Evolutionary conservation across 78 protist genomes (phyloP), one percentile per base, ranked within the genome.

Genomic region (Dictyostelium brefeldianum): DNA sequence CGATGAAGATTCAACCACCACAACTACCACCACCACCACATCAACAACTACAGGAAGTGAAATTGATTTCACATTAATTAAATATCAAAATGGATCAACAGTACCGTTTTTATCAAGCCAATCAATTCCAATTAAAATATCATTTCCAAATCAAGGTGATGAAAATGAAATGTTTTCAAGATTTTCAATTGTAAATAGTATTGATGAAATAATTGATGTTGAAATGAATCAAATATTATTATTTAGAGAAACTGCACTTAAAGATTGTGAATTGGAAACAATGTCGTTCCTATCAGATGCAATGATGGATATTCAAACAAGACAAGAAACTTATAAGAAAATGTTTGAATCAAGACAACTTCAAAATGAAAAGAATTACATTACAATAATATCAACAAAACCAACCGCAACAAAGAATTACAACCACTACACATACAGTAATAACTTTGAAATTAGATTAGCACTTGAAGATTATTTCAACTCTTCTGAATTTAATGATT

Each of bases 401-500:
- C 51, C 27, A 41, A 22, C 36, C n/a, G 48, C 47, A 20, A 17
- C 64, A 27, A 67, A 51, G 57, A 53, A 74, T 15, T 84, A 77
- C 17, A 46, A 57, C 22, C 20, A 46, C 25, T 87, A 70, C 65
- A 81, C 78, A 36, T 77, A n/a, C 22, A 87, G 84, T 56, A 46
- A 77, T 80, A 87, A 77, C n/a, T 27, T 41, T 50, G 75, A 87
- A 59, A 65, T 87, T 48, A 87, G 81, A 65, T n/a, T 31, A 17
- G 93, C 71, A 41, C 29, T 87, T 3, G 71, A 57, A n/a, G 70
- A 87, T 9, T 87, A 64, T 47, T 87, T 57, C 31, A 53, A 82
- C 51, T 31, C 51, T 36, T n/a, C 25, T 22, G 36, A 54, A 77
- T 11, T 53, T 62, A 75, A 18, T 22, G 41, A 5, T 54, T 25